A percentile compares a stretch with the other conserved stretches of the same genome.
Evolutionary conservation across 768 basidiomycete species (phyloP).

Genomic region (Pleurotus sapidus): DNA sequence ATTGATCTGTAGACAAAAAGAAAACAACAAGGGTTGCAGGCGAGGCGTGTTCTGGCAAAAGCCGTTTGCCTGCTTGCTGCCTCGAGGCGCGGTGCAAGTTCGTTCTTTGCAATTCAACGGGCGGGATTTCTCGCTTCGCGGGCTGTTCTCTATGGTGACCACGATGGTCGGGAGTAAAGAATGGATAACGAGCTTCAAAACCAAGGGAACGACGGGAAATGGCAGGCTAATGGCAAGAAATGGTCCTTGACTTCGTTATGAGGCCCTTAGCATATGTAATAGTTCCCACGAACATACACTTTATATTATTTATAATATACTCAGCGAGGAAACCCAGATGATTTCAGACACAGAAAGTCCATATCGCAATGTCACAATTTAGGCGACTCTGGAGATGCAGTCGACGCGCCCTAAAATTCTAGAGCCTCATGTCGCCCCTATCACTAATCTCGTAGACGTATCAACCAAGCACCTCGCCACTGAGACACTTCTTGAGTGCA

Average conservation of each 20-base stretch:
- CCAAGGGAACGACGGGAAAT: too few relatives aligned
- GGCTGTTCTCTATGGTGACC: neutral
- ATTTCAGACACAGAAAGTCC: too few relatives aligned
- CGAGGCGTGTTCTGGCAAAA: constrained; percentile 9
- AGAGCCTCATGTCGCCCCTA: neutral
- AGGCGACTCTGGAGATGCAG: too few relatives aligned
- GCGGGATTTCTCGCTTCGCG: neutral
- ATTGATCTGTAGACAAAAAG: constrained; percentile 6
- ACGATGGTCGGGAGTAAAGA: neutral
- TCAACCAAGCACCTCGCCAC: neutral
- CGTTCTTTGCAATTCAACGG: neutral
- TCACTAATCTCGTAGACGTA: neutral
- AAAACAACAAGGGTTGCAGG: constrained; percentile 2
- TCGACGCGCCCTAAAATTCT: too few relatives aligned
- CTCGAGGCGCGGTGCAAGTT: constrained; percentile 6
- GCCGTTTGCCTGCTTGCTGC: constrained; percentile 9
- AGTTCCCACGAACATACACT: too few relatives aligned
- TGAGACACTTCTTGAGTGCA: neutral
- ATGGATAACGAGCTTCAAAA: neutral
- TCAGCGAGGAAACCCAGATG: too few relatives aligned
- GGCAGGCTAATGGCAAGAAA: too few relatives aligned
- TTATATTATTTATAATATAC: too few relatives aligned
- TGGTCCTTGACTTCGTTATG: too few relatives aligned
- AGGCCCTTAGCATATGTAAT: too few relatives aligned
- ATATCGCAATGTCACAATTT: too few relatives aligned